Base-by-base conservation (phyloP, 768 basidiomycete species). In the Suillus paluster region DNA sequence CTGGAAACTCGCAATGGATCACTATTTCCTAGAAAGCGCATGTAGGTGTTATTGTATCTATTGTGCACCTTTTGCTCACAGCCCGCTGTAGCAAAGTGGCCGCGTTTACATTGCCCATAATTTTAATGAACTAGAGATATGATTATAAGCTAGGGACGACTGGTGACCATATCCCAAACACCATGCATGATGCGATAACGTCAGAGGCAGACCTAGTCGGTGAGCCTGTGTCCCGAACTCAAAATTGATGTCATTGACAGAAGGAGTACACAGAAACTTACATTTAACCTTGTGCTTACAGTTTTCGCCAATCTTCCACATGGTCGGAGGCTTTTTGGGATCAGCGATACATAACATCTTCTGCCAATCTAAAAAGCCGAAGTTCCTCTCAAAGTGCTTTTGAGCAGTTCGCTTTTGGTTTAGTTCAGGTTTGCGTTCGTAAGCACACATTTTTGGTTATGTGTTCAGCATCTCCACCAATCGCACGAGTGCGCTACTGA, bases 1-100 rank as follows among this genome's bases (percentile, higher is more conserved):
- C 95, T 8, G 86, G 89, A 5, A 85, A 89, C 54, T 68, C 66
- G 11, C 63, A 63, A 41, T 80, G 79, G 77, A 63, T 80, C 10
- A 61, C 48, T 19, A 50, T 62, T 52, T 45, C 48, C 34, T 65
- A 65, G 63, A 56, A n/a, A 33, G 19, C 30, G 57, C 34, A 59
- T 0, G 54, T 55, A 27, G 11, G 36, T 39, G 17, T 27, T n/a
- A 27, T 23, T 3, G 23, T 55, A 36, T 39, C 23, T 55, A 17
- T 19, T 25, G 25, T 25, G 17, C 25, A 19, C 23, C 6, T 55
- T 55, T 54, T 55, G 12, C 57, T 58, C 17, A 58, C 25, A 33
- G 30, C 57, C 7, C 23, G 52, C 12, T 19, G 27, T n/a, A 58
- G 45, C 27, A 39, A 55, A 39, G 10, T 55, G 17, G 23, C 11